These are phyloP conservation scores for Panicum miliaceum DNA, from an alignment of 176 grass and related monocot genomes.

Conservation along the genomic window DNA sequence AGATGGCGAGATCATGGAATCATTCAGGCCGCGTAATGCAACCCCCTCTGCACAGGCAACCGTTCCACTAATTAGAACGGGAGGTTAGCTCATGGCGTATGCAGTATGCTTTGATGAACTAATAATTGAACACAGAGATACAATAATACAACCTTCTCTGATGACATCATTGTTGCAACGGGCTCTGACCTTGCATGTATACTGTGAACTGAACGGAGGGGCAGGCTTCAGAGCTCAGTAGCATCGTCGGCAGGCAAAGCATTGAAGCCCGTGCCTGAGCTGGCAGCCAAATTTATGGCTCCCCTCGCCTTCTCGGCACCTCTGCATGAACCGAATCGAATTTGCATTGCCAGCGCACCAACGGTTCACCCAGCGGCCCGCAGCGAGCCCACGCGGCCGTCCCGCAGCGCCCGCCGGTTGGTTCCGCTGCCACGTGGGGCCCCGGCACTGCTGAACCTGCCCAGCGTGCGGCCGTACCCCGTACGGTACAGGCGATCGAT, in stretches of 20 bases:
- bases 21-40: background rate
- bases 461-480: background rate
- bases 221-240: background rate
- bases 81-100: background rate
- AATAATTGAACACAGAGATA: too few species aligned
- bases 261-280: background rate
- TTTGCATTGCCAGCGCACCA: background rate
- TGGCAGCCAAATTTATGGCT: background rate
- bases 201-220: background rate
- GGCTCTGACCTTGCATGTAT: too few species aligned
- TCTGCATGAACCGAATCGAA: background rate
- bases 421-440: background rate
- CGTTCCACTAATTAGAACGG: background rate
- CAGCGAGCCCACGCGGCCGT: background rate
- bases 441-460: background rate
- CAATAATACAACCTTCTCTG: too few species aligned
- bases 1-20: too few species aligned
- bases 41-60: background rate
- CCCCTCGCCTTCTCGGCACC: too few species aligned
- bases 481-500: too few species aligned
- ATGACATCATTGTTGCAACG: background rate
- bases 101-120: too few species aligned
- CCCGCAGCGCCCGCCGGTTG: background rate
- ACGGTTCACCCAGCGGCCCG: background rate
- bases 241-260: background rate